phyloP scores from a whole-genome alignment of 352 stramenopile species.

The Globisporangium echinulatum region DNA sequence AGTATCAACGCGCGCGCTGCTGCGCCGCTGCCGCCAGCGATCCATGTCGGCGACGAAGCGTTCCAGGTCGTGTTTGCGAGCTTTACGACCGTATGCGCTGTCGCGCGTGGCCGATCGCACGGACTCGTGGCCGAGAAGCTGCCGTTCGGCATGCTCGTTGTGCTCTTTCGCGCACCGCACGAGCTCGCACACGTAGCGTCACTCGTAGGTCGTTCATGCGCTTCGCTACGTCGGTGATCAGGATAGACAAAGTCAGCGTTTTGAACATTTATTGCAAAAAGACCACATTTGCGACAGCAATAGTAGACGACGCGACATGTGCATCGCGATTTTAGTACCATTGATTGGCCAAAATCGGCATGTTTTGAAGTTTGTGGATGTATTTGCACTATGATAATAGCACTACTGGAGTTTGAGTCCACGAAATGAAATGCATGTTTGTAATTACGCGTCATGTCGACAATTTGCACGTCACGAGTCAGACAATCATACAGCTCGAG shows the following conservation, averaged over 20 bases:
- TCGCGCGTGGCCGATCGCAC: slow-evolving; percentile 23
- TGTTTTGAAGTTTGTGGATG: no score
- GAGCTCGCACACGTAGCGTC: slow-evolving; percentile 24
- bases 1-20: not conserved
- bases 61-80: slow-evolving; percentile 42
- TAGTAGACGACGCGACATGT: no score
- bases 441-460: no score
- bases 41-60: slow-evolving; percentile 21
- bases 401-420: no score
- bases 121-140: slow-evolving; percentile 43
- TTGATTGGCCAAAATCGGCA: no score
- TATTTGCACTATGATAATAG: no score
- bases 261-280: not conserved
- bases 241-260: not conserved
- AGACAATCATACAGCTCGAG: no score
- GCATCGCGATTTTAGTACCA: no score
- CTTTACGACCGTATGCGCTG: slow-evolving; percentile 39
- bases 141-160: slow-evolving; percentile 41
- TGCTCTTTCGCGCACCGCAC: slow-evolving; percentile 28
- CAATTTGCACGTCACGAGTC: no score
- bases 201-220: slow-evolving; percentile 29
- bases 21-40: slow-evolving; percentile 15
- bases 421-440: no score
- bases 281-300: no score
- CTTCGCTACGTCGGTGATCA: slow-evolving; percentile 14